Conservation (phyloP, 768 basidiomycete species). For the Tricholoma saponaceum region DNA sequence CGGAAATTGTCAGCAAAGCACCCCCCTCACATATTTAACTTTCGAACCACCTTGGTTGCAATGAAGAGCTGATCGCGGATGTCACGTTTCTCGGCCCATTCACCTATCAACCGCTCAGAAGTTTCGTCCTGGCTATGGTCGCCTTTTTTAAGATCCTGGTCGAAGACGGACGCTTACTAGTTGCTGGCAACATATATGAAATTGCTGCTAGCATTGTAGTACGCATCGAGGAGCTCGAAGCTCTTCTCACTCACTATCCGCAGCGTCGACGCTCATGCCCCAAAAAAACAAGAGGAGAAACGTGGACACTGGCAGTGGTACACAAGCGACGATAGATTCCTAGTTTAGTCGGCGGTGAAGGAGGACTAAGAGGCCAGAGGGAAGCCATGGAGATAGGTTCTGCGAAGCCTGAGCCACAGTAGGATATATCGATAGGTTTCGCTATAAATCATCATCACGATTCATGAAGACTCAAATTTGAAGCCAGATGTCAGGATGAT, state of each 20-base stretch:
- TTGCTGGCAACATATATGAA: slow-evolving; percentile 38
- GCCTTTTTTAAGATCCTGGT: not conserved
- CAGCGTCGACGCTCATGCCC: slow-evolving; percentile 42
- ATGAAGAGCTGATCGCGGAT: slow-evolving; percentile 42
- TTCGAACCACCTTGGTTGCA: slow-evolving; percentile 30
- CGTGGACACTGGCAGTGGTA: slow-evolving; percentile 36
- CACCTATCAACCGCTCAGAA: slow-evolving; percentile 41
- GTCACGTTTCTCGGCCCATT: slow-evolving; percentile 40
- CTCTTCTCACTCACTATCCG: slow-evolving; percentile 24
- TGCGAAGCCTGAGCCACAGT: no score
- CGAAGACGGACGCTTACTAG: slow-evolving; percentile 21
- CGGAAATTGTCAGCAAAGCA: not conserved
- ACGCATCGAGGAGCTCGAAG: slow-evolving; percentile 36
- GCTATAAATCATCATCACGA: no score
- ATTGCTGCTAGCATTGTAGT: slow-evolving; percentile 35
- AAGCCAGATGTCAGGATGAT: no score
- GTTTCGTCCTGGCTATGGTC: slow-evolving; percentile 30
- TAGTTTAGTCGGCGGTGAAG: slow-evolving; percentile 24
- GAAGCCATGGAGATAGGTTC: no score
- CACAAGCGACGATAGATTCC: slow-evolving; percentile 35
- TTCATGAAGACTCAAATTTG: no score
- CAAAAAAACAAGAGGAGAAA: slow-evolving; percentile 46
- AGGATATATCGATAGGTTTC: no score
- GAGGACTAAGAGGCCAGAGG: no score
- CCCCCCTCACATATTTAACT: not conserved